Base-by-base conservation (phyloP, 768 basidiomycete species). In the Termitomyces sp. region DNA sequence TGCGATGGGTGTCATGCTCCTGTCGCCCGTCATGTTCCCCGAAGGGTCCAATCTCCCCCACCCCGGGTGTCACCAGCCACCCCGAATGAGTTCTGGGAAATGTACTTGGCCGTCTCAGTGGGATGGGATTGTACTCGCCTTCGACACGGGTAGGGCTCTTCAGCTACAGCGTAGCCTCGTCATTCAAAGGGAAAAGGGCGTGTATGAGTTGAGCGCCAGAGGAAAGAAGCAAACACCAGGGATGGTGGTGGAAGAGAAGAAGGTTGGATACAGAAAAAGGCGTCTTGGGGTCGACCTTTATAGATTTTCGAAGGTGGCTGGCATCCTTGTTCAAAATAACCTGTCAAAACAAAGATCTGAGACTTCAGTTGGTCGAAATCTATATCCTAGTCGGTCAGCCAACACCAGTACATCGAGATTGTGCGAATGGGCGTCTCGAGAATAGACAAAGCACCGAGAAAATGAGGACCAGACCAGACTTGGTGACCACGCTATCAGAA, bases 1-100 rank as follows among this genome's bases (percentile, higher is more conserved):
- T 57, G 56, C 56, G 56, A 38, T 57, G 56, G 56, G 56, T 52
- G 49, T 57, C 56, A 57, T 54, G 14, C 56, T 44, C 43, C 56
- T 57, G 56, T 38, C 56, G 56, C 56, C 56, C 56, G 56, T 57
- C 56, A 57, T 55, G 48, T 37, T 38, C 43, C 42, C 56, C 5
- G 3, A 32, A 57, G 37, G 56, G 27, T 23, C 35, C 56, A 57
- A 44, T 57, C 56, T 57, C 56, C 56, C 50, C 49, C 56, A 49
- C 56, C 42, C 50, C 41, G 56, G 56, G 16, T 45, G 56, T 35
- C 56, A 57, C 56, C 56, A 57, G 56, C 50, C 56, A 57, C 49
- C 56, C 56, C 34, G 25, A 16, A 42, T 49, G 50, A 37, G 54
- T 56, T 59, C 58, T 41, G 40, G 58, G 58, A 56, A 49, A 48